Percentiles rank a stretch among this genome's conserved stretches.
phyloP scores from a whole-genome alignment of 441 rosid genomes.

The Cnidoscolus chayamansa region DNA sequence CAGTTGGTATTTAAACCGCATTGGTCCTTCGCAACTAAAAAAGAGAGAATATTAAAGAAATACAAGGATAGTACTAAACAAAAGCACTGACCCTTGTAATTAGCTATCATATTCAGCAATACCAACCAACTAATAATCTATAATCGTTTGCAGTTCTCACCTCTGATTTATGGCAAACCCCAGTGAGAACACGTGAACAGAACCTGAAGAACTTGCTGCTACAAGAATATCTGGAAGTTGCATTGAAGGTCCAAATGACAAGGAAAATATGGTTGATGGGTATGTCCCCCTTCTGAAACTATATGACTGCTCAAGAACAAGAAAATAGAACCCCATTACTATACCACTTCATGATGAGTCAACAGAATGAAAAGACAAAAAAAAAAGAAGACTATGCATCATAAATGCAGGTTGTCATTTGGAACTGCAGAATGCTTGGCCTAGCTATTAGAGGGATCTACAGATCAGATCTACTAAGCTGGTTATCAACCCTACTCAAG shows the following conservation, averaged over 20 bases:
- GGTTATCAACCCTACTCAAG: background rate
- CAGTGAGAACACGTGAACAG: constrained; percentile 71
- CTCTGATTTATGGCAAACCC: constrained; percentile 64
- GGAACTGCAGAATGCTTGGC: background rate
- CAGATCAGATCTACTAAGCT: background rate
- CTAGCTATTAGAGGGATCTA: background rate
- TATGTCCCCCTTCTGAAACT: constrained; percentile 87
- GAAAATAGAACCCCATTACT: constrained; percentile 6
- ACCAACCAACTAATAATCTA: background rate
- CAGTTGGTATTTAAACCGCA: background rate
- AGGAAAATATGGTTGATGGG: constrained; percentile 73
- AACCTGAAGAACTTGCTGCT: constrained; percentile 83
- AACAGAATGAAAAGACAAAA: background rate
- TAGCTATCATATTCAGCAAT: background rate
- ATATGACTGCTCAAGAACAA: constrained; percentile 48
- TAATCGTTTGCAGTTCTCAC: constrained; percentile 33
- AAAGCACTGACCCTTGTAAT: background rate
- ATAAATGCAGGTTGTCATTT: background rate
- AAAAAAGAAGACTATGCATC: background rate
- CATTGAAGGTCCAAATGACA: constrained; percentile 73
- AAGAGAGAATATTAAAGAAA: background rate
- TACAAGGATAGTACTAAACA: background rate
- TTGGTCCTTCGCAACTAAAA: background rate
- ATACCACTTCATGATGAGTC: background rate
- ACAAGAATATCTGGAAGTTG: constrained; percentile 71